These are phyloP conservation scores for Penicillium canescens DNA, from an alignment of 495 filamentous ascomycete genomes.

Conservation along the genomic window DNA sequence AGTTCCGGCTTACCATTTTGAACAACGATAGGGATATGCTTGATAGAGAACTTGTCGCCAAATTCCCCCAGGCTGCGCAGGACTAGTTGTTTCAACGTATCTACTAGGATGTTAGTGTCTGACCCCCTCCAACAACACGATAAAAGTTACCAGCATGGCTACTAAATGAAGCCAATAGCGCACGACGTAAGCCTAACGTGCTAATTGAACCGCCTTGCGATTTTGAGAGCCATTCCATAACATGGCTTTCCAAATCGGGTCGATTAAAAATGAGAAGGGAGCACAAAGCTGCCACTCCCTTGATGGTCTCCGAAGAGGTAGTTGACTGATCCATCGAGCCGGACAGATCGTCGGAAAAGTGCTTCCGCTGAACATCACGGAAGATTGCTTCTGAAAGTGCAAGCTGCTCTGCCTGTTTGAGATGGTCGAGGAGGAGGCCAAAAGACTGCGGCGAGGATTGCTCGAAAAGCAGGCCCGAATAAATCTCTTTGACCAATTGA, in stretches of 20 bases:
- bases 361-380: slow-evolving; percentile 56
- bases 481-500: slow-evolving; percentile 51
- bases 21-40: slow-evolving; percentile 74
- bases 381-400: slow-evolving; percentile 58
- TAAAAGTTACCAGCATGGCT: slow-evolving; percentile 47
- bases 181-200: slow-evolving; percentile 64
- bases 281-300: slow-evolving; percentile 45
- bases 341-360: slow-evolving; percentile 35
- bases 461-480: slow-evolving; percentile 43
- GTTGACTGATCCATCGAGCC: slow-evolving; percentile 3
- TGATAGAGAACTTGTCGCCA: slow-evolving; percentile 83
- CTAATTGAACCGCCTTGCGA: slow-evolving; percentile 57
- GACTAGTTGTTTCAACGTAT: slow-evolving; percentile 56
- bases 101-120: slow-evolving; percentile 31
- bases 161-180: slow-evolving; percentile 61
- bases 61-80: slow-evolving; percentile 71
- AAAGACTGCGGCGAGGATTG: slow-evolving; percentile 30
- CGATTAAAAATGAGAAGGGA: slow-evolving; percentile 33
- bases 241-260: slow-evolving; percentile 43
- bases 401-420: slow-evolving; percentile 59
- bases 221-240: slow-evolving; percentile 67
- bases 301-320: slow-evolving; percentile 17
- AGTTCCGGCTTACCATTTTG: slow-evolving; percentile 70
- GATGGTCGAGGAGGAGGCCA: slow-evolving; percentile 41
- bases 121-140: neutral